Evolutionary conservation across 1,284 basidiomycete genomes (phyloP).

Genomic region (Puccinia hordei): DNA sequence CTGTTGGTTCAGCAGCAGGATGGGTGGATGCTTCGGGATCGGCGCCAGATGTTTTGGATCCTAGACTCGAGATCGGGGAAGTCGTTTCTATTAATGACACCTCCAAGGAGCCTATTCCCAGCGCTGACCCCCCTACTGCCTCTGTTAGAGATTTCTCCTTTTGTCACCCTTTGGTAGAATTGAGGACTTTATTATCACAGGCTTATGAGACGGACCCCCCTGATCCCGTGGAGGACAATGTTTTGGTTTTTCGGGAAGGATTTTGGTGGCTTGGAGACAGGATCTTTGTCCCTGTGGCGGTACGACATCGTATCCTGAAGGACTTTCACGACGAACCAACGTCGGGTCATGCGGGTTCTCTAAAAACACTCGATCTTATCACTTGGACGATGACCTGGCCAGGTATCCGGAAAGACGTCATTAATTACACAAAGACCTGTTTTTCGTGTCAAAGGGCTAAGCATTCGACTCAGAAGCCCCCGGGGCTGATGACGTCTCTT

Average conservation of each 20-base stretch:
- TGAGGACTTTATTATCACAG: background rate
- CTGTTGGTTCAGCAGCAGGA: too few species aligned
- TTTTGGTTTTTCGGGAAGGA: background rate
- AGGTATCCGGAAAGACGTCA: too few species aligned
- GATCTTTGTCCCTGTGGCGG: background rate
- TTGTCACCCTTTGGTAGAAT: background rate
- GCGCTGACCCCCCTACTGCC: too few species aligned
- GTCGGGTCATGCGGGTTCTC: background rate
- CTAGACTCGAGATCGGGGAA: background rate
- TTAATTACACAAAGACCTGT: too few species aligned
- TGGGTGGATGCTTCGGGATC: background rate
- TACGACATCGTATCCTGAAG: background rate
- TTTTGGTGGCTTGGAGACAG: slow-evolving; percentile 7
- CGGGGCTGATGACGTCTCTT: too few species aligned
- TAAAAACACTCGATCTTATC: background rate
- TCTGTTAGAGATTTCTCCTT: background rate
- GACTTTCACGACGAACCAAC: background rate
- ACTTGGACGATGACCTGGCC: too few species aligned
- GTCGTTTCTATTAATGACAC: too few species aligned
- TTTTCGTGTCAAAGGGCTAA: too few species aligned
- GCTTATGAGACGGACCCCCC: background rate
- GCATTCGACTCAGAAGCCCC: too few species aligned
- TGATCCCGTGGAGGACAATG: background rate
- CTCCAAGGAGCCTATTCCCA: background rate
- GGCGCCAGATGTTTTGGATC: background rate